phyloP scores from a whole-genome alignment of 1,139 yeast genomes.

The Pneumocystis canis region DNA sequence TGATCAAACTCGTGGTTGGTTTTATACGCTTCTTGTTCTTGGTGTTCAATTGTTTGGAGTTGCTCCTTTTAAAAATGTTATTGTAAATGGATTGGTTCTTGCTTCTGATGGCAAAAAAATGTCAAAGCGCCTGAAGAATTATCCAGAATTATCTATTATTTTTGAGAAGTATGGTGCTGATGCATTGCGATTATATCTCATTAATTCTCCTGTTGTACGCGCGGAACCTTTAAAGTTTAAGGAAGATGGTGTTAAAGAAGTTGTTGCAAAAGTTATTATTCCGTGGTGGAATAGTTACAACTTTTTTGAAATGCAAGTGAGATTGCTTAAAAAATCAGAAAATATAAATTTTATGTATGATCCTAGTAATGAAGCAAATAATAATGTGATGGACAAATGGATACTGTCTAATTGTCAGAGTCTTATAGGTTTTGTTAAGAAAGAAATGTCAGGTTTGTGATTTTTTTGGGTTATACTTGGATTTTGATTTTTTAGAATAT shows the following conservation, averaged over 20 bases:
- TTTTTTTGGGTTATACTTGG: not conserved
- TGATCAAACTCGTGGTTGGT: constrained; percentile 99
- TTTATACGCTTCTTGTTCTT: constrained; percentile 85
- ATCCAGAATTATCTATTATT: constrained; percentile 82
- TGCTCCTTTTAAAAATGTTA: constrained; percentile 89
- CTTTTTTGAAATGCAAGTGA: constrained; percentile 89
- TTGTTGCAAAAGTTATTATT: constrained; percentile 80
- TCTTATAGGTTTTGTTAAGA: constrained; percentile 67
- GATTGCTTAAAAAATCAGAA: constrained; percentile 62
- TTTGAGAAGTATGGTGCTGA: constrained; percentile 91
- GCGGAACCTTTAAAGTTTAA: constrained; percentile 94
- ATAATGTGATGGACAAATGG: constrained; percentile 96
- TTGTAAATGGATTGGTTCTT: constrained; percentile 89
- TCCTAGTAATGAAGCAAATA: constrained; percentile 39
- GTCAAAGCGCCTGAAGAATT: constrained; percentile 96
- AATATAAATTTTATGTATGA: constrained; percentile 61
- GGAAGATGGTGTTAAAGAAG: constrained; percentile 97
- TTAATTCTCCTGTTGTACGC: constrained; percentile 91
- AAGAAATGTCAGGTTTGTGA: constrained; percentile 53
- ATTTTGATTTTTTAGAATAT: constrained; percentile 28
- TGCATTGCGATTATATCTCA: constrained; percentile 86
- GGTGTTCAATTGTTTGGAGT: constrained; percentile 88
- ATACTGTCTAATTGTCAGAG: constrained; percentile 87
- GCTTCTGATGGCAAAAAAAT: constrained; percentile 98
- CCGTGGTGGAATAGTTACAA: constrained; percentile 99